These are phyloP conservation scores for Kalanchoe fedtschenkoi DNA, from an alignment of 164 flowering plant species.

Conservation along the genomic window DNA sequence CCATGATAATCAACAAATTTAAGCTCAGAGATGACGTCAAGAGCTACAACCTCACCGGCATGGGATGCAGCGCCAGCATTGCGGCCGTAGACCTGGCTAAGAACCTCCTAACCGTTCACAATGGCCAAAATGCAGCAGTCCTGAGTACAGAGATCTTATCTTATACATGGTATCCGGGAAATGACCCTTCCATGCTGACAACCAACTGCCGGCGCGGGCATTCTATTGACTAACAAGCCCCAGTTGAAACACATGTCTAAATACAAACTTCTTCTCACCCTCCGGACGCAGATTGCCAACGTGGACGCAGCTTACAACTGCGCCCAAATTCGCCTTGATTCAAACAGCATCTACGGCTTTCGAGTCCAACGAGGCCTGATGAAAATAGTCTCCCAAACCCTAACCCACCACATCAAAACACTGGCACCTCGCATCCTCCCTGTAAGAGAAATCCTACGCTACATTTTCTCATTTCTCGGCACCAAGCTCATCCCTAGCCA, in stretches of 20 bases:
- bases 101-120: slow-evolving; percentile 32
- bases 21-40: slow-evolving; percentile 18
- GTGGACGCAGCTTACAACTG: slow-evolving; percentile 35
- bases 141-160: slow-evolving; percentile 28
- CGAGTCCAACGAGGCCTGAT: neutral
- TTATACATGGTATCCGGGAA: slow-evolving; percentile 15
- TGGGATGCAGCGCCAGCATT: slow-evolving; percentile 48
- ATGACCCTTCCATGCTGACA: slow-evolving; percentile 18
- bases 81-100: slow-evolving; percentile 27
- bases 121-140: slow-evolving; percentile 21
- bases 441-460: neutral
- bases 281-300: slow-evolving; percentile 36
- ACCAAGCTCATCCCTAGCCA: neutral
- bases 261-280: slow-evolving; percentile 20
- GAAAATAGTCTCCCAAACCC: neutral
- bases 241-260: slow-evolving; percentile 21
- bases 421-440: slow-evolving; percentile 6
- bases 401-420: neutral
- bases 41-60: slow-evolving; percentile 28
- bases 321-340: slow-evolving; percentile 40
- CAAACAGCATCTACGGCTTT: slow-evolving; percentile 1
- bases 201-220: slow-evolving; percentile 26
- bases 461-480: slow-evolving; percentile 1
- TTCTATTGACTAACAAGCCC: slow-evolving; percentile 31
- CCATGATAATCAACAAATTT: slow-evolving; percentile 29